Base-by-base conservation (phyloP, 306 rosid species). In the Ochetophila trinervis region DNA sequence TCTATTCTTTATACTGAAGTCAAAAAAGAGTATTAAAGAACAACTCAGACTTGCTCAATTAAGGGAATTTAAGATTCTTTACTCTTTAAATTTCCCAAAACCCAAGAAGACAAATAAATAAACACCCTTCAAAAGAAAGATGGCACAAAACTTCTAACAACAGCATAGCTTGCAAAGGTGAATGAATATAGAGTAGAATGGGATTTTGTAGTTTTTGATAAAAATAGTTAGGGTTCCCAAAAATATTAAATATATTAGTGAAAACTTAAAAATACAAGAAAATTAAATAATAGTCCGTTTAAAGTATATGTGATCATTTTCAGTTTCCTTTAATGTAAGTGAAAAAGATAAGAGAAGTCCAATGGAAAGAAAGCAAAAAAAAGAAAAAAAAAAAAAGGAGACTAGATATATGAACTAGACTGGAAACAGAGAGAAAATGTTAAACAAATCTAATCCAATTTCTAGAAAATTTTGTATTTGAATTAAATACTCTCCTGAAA, bases 1-100 rank as follows among this genome's bases (percentile, higher is more conserved):
- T 67, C 95, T 84, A 89, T 84, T 79, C 95, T 87, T 87, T 34
- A 58, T 68, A 57, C 55, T 66, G 42, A 89, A 87, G 96, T 80
- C 77, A 76, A 58, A 62, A 21, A 63, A 58, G 64, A 65, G 57
- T 52, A 19, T 16, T 24, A 51, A n/a, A 42, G 53, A 62, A 82
- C 68, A 69, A 51, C 30, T 45, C 8, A 63, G 58, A 74, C 50
- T 62, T 72, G 70, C 9, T 54, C 36, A 60, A 62, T 34, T 49
- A 75, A 77, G 62, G 70, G 76, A 62, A 79, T 72, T 37, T 67
- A 54, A 71, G 79, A 82, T 78, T 82, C 91, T 78, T 45, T 66
- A 68, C 78, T 62, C 73, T 78, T 66, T 17, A 65, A 23, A 15
- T 53, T 67, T 70, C 72, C 63, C 50, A 74, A 74, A 69, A 75